Base-by-base conservation (phyloP, 805 yeast species). In the Helenozyma rhizophorensis region DNA sequence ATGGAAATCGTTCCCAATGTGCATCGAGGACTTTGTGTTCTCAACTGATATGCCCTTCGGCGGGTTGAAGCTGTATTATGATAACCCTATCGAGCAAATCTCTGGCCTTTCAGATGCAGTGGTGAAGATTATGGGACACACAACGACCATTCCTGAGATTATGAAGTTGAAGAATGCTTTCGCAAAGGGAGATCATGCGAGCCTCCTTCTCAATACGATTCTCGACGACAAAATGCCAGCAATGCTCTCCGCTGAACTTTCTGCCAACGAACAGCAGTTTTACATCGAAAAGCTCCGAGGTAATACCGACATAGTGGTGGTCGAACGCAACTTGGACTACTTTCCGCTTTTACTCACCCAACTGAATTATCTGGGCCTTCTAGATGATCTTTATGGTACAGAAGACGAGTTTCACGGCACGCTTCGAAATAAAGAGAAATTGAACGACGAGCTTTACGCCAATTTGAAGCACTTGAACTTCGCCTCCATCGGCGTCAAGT, bases 311-410 rank as follows among this genome's bases (percentile, higher is more conserved):
- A 58, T 89, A 18, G 68, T 90, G 5, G 80, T 89, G 1, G 50
- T 90, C 14, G 97, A 90, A 51, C 65, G 98, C 29, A 75, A 80
- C 33, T 54, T 80, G 18, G 98, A 90, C 58, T 70, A 75, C 26
- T 55, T 83, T 4, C 76, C 95, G 1, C 80, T 87, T 1, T 48
- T 86, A 9, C 59, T 87, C 34, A 76, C 79, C 16, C 97, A 89
- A 48, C 59, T 89, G 46, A 83, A 87, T 2, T 90, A 89, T 53
- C 66, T 74, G 12, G 98, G 97, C 0, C 63, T 93, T 11, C 63
- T 88, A 14, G 89, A 84, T 53, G 96, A 89, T 46, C 53, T 77
- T 9, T 68, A 77, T 43, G 76, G 73, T 4, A 60, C 80, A 5
- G 63, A 69, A 10, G 71, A 70, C 39, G 61, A 36, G 15, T 30